Evolutionary conservation across 1,284 basidiomycete genomes (phyloP), one percentile per base, ranked within the genome.

Genomic region (Inonotus obliquus): DNA sequence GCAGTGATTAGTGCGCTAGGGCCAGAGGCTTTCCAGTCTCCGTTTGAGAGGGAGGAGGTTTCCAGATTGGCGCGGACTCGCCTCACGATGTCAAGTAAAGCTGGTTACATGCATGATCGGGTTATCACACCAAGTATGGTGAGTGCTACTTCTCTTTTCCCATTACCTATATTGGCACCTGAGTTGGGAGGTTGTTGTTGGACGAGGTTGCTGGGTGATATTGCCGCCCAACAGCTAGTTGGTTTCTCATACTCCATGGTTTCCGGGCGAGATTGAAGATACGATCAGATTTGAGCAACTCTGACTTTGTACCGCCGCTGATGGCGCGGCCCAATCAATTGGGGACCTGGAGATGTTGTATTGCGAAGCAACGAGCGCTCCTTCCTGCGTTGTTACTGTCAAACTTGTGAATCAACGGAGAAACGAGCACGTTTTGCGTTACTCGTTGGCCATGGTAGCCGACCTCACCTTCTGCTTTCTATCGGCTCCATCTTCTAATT

Each of bases 71-170:
- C 47, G 4, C 32, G 54, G 45, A 49, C 93, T 3, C 79, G 94
- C 52, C 76, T 98, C 67, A 96, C 96, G 0, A 98, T 99, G 94
- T 97, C 96, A 2, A 95, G 92, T 69, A 84, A 96, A 55, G 92
- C 92, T 19, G 95, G 94, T 5, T 97, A 94, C 75, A 96, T 97
- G 79, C 92, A 95, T 71, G 93, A 96, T 69, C 80, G 93, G 64
- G 90, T 96, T 68, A 86, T 97, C 63, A 88, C 92, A 14, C 94
- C 94, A 0, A 90, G 87, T 69, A 95, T 97, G 92, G 93, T 94
- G 73, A 70, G 91, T 75, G 60, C 21, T 62, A 27, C 14, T 54
- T 53, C 62, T 41, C 13, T 39, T 17, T 41, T 21, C 56, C 29
- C 61, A 57, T 59, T 27, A 25, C 17, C 56, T 37, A n/a, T 27